A percentile compares a stretch with the other conserved stretches of the same genome.
phyloP scores from a whole-genome alignment of 1,284 basidiomycete genomes.

The Papiliotrema laurentii region DNA sequence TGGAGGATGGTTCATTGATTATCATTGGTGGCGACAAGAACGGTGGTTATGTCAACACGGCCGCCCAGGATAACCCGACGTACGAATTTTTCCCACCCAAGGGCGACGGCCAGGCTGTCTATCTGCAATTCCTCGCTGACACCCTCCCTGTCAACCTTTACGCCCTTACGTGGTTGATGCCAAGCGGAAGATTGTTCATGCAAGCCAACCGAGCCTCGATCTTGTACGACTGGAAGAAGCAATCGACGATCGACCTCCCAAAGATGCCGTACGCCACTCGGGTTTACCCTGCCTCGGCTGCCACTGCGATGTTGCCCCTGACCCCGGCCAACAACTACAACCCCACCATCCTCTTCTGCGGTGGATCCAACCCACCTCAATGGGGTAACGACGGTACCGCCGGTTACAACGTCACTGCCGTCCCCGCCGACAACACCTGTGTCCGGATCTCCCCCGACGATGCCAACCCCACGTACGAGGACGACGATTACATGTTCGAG shows the following conservation, averaged over 20 bases:
- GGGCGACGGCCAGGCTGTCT: constrained; percentile 53
- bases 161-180: constrained; percentile 76
- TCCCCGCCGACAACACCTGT: constrained; percentile 47
- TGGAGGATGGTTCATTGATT: constrained; percentile 51
- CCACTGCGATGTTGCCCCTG: constrained; percentile 82
- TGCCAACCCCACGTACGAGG: constrained; percentile 55
- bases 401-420: constrained; percentile 47
- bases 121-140: constrained; percentile 72
- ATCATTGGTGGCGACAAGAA: constrained; percentile 53
- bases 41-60: constrained; percentile 61
- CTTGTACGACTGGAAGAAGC: constrained; percentile 62
- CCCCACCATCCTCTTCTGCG: constrained; percentile 82
- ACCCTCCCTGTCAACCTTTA: constrained; percentile 89
- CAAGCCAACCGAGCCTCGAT: constrained; percentile 66
- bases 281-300: constrained; percentile 90
- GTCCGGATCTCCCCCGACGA: constrained; percentile 71
- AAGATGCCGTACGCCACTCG: constrained; percentile 61
- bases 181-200: constrained; percentile 64
- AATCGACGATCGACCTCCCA: constrained; percentile 34
- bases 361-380: constrained; percentile 61
- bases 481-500: constrained; percentile 67
- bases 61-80: constrained; percentile 72
- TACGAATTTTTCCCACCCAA: constrained; percentile 68
- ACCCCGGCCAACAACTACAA: constrained; percentile 83
- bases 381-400: constrained; percentile 46